These are phyloP conservation scores for Spizellomyces sp. DNA, from an alignment of 192 early-diverging fungal genomes.

Conservation along the genomic window DNA sequence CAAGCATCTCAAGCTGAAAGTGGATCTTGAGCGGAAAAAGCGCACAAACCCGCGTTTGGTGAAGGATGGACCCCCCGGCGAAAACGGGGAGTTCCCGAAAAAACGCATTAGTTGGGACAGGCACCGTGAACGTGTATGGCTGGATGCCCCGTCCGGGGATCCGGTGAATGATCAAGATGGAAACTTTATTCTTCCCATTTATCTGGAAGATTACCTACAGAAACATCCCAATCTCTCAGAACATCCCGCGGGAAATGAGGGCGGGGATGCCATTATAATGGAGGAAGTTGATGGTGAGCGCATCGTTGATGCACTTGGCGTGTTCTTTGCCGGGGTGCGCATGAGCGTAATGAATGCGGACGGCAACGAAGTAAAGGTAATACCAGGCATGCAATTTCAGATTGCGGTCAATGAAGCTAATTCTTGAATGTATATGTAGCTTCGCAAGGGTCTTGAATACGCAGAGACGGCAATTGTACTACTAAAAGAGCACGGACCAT, in stretches of 20 bases:
- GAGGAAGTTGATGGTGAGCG: constrained; percentile 43
- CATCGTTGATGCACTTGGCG: constrained; percentile 48
- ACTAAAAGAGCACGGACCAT: constrained; percentile 31
- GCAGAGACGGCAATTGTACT: constrained; percentile 47
- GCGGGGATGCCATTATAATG: constrained; percentile 17
- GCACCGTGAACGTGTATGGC: too few relatives aligned
- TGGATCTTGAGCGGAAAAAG: constrained; percentile 22
- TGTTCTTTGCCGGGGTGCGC: constrained; percentile 42
- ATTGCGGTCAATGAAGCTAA: background rate
- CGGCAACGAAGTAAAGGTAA: constrained; percentile 45
- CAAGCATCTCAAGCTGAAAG: constrained; percentile 28
- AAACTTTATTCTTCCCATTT: background rate
- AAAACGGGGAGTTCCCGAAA: too few relatives aligned
- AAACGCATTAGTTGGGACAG: too few relatives aligned
- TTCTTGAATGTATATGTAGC: constrained; percentile 26
- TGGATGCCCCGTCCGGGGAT: background rate
- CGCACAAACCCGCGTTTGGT: background rate
- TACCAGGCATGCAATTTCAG: background rate
- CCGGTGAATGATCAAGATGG: background rate
- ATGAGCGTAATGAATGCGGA: constrained; percentile 29
- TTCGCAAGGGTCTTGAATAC: constrained; percentile 32
- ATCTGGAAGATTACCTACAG: background rate
- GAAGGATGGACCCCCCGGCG: too few relatives aligned
- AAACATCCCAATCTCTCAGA: background rate
- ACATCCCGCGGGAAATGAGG: background rate